Conservation (phyloP, 345 rosid genomes). For the Bruguiera parviflora region DNA sequence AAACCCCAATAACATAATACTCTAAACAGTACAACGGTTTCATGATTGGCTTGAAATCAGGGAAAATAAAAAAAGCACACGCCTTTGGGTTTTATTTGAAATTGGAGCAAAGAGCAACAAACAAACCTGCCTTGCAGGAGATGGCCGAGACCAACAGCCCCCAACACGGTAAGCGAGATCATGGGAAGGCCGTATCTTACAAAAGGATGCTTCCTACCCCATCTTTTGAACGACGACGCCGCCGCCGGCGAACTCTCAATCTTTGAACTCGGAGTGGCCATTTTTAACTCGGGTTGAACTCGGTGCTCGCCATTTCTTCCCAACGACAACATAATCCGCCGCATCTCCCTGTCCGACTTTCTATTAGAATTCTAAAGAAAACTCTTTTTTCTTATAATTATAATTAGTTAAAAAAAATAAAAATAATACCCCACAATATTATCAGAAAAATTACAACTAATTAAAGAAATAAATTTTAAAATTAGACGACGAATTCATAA, state of each 20-base stretch:
- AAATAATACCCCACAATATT: no score
- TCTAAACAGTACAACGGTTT: no score
- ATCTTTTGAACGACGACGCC: slow-evolving; percentile 54
- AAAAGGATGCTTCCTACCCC: slow-evolving; percentile 87
- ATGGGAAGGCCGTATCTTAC: slow-evolving; percentile 89
- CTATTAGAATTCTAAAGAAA: no score
- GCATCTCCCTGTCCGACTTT: no score
- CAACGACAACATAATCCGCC: no score
- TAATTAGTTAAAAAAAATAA: no score
- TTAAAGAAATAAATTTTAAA: no score
- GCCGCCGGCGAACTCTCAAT: slow-evolving; percentile 7
- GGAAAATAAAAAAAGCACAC: neutral
- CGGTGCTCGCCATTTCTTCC: slow-evolving; percentile 11
- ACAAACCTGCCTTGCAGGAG: slow-evolving; percentile 93
- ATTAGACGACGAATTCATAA: no score
- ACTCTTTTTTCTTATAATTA: no score
- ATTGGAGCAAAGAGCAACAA: slow-evolving; percentile 2
- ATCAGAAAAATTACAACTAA: no score
- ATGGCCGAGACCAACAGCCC: slow-evolving; percentile 78
- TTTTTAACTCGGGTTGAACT: neutral
- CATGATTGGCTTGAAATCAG: neutral
- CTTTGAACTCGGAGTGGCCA: neutral
- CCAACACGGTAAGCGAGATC: slow-evolving; percentile 85
- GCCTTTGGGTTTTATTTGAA: no score
- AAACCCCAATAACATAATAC: no score